Conservation (phyloP, 2,329 filamentous ascomycete genomes). For the Ophiocordyceps camponoti-rufipedis region DNA sequence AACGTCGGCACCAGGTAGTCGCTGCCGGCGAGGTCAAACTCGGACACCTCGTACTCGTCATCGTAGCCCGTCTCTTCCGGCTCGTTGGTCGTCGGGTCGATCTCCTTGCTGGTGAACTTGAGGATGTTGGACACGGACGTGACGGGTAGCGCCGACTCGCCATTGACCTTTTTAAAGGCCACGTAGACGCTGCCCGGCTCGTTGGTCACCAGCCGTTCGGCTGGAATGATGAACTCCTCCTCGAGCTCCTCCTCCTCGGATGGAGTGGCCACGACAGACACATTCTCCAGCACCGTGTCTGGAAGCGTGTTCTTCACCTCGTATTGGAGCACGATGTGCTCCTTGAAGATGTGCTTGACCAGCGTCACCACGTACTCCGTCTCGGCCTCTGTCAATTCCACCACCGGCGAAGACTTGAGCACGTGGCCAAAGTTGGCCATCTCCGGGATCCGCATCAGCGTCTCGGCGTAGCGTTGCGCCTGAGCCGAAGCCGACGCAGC, state of each 20-base stretch:
- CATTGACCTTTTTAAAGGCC: slow-evolving; percentile 70
- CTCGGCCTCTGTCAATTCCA: slow-evolving; percentile 90
- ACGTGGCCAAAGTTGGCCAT: slow-evolving; percentile 77
- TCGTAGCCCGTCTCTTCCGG: slow-evolving; percentile 88
- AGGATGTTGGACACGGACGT: slow-evolving; percentile 80
- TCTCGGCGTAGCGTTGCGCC: slow-evolving; percentile 76
- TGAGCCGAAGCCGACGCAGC: slow-evolving; percentile 60
- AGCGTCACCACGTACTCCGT: slow-evolving; percentile 92
- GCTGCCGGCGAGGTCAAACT: slow-evolving; percentile 76
- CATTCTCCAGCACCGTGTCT: slow-evolving; percentile 77
- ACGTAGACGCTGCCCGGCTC: slow-evolving; percentile 90
- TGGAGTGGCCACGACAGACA: slow-evolving; percentile 65
- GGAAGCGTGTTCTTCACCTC: slow-evolving; percentile 95
- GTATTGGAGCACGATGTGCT: slow-evolving; percentile 89
- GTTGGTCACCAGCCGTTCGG: slow-evolving; percentile 63
- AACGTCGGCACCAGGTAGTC: slow-evolving; percentile 92
- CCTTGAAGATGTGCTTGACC: slow-evolving; percentile 96
- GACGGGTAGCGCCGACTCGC: slow-evolving; percentile 58
- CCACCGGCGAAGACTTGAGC: slow-evolving; percentile 72
- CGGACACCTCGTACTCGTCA: slow-evolving; percentile 92
- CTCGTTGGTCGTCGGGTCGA: slow-evolving; percentile 84
- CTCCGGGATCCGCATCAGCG: slow-evolving; percentile 77
- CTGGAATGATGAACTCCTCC: slow-evolving; percentile 87
- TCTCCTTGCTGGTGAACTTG: slow-evolving; percentile 96
- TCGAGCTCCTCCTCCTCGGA: slow-evolving; percentile 67